Conservation (phyloP, 805 yeast genomes). For the Sporopachydermia quercuum region DNA sequence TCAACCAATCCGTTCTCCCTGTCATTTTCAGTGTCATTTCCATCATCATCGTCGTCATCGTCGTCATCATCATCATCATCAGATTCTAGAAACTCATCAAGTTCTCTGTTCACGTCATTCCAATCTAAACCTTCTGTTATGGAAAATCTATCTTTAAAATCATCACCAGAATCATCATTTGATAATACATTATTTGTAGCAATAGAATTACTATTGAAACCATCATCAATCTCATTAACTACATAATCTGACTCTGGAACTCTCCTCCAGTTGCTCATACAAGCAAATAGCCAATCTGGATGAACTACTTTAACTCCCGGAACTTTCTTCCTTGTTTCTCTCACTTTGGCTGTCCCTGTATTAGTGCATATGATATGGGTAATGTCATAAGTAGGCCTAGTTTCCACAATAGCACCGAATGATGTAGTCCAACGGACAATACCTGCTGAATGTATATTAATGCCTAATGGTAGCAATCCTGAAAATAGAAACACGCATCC, state of each 20-base stretch:
- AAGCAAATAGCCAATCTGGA: conserved; percentile 85
- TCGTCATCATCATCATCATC: conserved; percentile 14
- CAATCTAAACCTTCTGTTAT: conserved; percentile 30
- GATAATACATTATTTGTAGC: too few species aligned
- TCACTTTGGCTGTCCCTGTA: conserved; percentile 71
- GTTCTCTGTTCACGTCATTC: conserved; percentile 36
- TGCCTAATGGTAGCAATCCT: conserved; percentile 81
- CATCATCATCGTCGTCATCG: conserved; percentile 7
- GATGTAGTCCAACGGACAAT: conserved; percentile 85
- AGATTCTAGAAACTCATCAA: conserved; percentile 30
- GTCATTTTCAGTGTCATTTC: conserved; percentile 4
- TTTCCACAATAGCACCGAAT: conserved; percentile 77
- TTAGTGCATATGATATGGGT: conserved; percentile 82
- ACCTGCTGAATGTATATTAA: conserved; percentile 58
- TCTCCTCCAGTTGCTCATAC: conserved; percentile 65
- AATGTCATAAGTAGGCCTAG: conserved; percentile 53
- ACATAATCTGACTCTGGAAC: conserved; percentile 47
- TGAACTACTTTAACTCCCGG: conserved; percentile 63
- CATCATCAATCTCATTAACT: conserved; percentile 35
- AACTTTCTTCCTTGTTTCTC: conserved; percentile 51
- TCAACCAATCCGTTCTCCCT: too few species aligned
- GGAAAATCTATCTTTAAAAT: too few species aligned
- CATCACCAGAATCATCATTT: too few species aligned
- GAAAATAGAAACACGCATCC: conserved; percentile 66
- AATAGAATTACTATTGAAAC: conserved; percentile 27